Conservation (phyloP, 495 filamentous ascomycete genomes). For the Trichoderma erinaceum region DNA sequence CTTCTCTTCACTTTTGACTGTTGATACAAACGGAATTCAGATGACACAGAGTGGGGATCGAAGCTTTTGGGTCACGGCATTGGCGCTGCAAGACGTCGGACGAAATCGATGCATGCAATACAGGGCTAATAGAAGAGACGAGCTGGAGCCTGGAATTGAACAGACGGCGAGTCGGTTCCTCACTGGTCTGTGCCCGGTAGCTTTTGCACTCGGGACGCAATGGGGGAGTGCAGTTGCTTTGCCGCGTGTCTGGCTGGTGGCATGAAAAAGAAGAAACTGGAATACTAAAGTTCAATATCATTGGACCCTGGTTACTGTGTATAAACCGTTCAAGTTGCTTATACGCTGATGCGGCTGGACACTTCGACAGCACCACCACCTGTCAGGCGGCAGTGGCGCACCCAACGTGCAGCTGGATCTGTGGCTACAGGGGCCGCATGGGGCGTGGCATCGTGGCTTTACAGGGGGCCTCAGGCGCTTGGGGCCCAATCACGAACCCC, state of each 20-base stretch:
- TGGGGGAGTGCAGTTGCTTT: background rate
- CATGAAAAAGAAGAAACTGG: background rate
- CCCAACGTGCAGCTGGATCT: background rate
- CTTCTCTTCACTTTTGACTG: background rate
- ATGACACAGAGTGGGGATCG: background rate
- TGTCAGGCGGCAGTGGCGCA: conserved; percentile 12
- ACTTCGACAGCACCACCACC: background rate
- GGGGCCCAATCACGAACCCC: background rate
- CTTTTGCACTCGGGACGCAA: background rate
- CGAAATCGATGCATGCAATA: background rate
- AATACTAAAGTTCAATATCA: too few relatives aligned
- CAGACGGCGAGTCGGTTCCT: background rate
- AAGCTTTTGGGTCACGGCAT: conserved; percentile 2
- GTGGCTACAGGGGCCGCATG: background rate
- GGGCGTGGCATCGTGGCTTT: conserved; percentile 3
- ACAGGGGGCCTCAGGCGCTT: conserved; percentile 1
- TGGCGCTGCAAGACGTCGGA: conserved; percentile 7
- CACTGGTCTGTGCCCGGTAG: background rate
- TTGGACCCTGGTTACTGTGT: too few relatives aligned
- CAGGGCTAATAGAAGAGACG: too few relatives aligned
- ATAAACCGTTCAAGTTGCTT: background rate
- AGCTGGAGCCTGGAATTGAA: too few relatives aligned
- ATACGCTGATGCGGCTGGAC: background rate
- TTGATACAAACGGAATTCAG: background rate
- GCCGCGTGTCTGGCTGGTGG: too few relatives aligned